These are phyloP conservation scores for Wickerhamiella bombiphila DNA, from an alignment of 805 yeast species.

Conservation along the genomic window DNA sequence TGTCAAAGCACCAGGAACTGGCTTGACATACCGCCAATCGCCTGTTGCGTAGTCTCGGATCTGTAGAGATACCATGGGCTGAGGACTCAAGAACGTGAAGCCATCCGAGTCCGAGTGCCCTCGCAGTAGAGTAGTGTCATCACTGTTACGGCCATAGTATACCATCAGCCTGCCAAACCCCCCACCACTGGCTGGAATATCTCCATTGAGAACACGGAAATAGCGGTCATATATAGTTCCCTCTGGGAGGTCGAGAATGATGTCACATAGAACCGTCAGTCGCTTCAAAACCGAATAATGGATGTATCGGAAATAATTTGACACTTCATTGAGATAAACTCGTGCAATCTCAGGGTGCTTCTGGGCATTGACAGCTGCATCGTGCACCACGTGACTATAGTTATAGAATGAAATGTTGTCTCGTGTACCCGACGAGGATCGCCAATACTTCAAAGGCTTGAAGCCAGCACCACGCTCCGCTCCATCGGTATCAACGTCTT, in stretches of 20 bases:
- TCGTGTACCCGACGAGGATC: slow-evolving; percentile 29
- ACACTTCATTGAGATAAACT: slow-evolving; percentile 29
- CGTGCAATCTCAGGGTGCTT: slow-evolving; percentile 30
- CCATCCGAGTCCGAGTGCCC: slow-evolving; percentile 35
- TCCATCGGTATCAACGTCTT: slow-evolving; percentile 24
- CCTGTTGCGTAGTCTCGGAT: slow-evolving; percentile 26
- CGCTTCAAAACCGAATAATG: slow-evolving; percentile 28
- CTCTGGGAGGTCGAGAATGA: slow-evolving; percentile 34
- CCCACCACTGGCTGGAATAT: slow-evolving; percentile 26
- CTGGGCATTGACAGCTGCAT: slow-evolving; percentile 16
- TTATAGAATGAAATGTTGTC: slow-evolving; percentile 35
- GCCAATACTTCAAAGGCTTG: slow-evolving; percentile 37
- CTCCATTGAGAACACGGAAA: slow-evolving; percentile 25
- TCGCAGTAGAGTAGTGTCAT: slow-evolving; percentile 29
- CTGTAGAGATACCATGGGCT: slow-evolving; percentile 29
- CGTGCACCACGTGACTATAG: slow-evolving; percentile 28
- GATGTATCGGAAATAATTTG: slow-evolving; percentile 27
- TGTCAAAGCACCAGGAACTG: slow-evolving; percentile 26
- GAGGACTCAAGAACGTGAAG: slow-evolving; percentile 29
- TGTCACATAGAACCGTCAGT: slow-evolving; percentile 29
- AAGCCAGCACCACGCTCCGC: slow-evolving; percentile 35
- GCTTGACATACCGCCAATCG: slow-evolving; percentile 27
- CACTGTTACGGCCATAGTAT: slow-evolving; percentile 25
- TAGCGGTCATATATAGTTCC: slow-evolving; percentile 29
- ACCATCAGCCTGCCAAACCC: slow-evolving; percentile 29